Evolutionary conservation across 2,329 filamentous ascomycete genomes (phyloP).

Genomic region (Microcyclosporella mali): DNA sequence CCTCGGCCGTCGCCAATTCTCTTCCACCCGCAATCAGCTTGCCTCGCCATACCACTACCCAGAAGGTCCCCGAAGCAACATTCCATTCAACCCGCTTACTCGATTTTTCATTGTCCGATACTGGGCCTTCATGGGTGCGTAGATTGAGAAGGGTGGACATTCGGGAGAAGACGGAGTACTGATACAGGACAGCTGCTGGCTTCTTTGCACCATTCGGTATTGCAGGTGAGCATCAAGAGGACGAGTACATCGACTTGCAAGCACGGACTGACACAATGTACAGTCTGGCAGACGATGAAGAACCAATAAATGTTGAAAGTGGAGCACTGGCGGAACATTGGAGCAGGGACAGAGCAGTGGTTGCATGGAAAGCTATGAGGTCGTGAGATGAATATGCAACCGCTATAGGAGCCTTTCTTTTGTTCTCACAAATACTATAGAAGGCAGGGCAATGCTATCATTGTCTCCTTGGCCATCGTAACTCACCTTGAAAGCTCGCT

Average conservation of each 20-base stretch:
- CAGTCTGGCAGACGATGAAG: conserved; percentile 65
- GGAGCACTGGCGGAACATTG: not conserved
- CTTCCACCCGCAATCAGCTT: conserved; percentile 78
- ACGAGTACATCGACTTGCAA: not conserved
- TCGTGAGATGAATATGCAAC: not conserved
- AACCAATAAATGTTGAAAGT: conserved; percentile 36
- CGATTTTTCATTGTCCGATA: conserved; percentile 77
- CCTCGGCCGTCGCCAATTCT: conserved; percentile 86
- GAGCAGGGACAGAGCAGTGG: not conserved
- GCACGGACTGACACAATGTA: conserved; percentile 11
- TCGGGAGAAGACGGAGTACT: conserved; percentile 26
- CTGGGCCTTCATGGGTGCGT: conserved; percentile 71
- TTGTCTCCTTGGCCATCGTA: no score
- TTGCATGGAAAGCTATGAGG: no score
- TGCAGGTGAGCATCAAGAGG: conserved; percentile 48
- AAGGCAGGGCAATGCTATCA: no score
- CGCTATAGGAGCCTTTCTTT: not conserved
- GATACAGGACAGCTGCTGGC: conserved; percentile 46
- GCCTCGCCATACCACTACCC: conserved; percentile 96
- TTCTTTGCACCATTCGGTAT: conserved; percentile 57
- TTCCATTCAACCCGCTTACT: conserved; percentile 94
- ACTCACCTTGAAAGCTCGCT: no score
- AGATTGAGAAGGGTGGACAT: conserved; percentile 4
- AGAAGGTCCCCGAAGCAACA: conserved; percentile 87
- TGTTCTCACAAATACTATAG: no score